A percentile compares a stretch with the other conserved stretches of the same genome.
These are phyloP conservation scores for Carex myosuroides DNA, from an alignment of 176 grass and related monocot species.

Conservation along the genomic window DNA sequence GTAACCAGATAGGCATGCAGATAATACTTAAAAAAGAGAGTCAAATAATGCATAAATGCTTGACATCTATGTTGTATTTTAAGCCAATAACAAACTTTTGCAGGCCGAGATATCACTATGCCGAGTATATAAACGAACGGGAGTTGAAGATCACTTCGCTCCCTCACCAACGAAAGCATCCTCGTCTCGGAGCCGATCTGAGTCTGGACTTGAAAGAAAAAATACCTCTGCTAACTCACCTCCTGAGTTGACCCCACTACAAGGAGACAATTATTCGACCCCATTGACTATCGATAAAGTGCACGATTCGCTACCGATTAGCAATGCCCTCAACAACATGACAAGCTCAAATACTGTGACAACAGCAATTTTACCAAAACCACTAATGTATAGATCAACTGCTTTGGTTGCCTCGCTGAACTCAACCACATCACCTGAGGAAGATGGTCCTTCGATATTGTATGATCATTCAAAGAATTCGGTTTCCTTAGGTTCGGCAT, in stretches of 20 bases:
- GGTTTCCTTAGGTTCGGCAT: constrained; percentile 43
- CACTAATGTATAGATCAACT: constrained; percentile 17
- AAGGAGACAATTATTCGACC: constrained; percentile 43
- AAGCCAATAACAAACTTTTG: constrained; percentile 13
- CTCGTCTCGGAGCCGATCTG: constrained; percentile 2
- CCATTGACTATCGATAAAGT: constrained; percentile 16
- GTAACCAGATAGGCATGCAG: not conserved
- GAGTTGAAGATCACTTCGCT: constrained; percentile 55
- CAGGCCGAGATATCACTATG: constrained; percentile 91
- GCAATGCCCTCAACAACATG: constrained; percentile 2
- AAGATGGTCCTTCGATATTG: constrained; percentile 23
- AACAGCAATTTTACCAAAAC: constrained; percentile 1
- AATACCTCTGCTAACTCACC: constrained; percentile 36
- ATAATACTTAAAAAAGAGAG: not conserved
- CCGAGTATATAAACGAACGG: constrained; percentile 82
- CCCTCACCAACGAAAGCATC: constrained; percentile 25
- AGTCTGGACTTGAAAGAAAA: constrained; percentile 23
- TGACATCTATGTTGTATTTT: not conserved
- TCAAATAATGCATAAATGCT: not conserved
- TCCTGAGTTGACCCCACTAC: constrained; percentile 34
- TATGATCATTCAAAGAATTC: constrained; percentile 40
- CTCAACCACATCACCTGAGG: constrained; percentile 1
- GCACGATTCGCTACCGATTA: not conserved
- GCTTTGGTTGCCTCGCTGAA: constrained; percentile 20
- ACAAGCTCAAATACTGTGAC: not conserved